Base-by-base conservation (phyloP, 2,329 filamentous ascomycete genomes). In the Pyrenochaeta sp. region DNA sequence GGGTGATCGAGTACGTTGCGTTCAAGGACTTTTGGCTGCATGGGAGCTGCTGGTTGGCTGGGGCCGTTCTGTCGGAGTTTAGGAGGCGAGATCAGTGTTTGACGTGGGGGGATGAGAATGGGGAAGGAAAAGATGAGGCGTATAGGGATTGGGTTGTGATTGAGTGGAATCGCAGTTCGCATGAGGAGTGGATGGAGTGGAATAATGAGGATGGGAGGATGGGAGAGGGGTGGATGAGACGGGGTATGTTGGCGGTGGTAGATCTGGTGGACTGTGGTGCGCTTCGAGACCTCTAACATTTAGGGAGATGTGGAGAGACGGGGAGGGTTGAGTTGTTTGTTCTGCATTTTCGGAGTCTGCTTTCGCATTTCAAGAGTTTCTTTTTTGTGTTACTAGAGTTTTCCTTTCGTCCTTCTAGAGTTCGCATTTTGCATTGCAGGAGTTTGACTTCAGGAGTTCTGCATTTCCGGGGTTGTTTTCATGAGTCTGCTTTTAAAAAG, bases 91-190 rank as follows among this genome's bases (percentile, higher is more conserved):
- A 50, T 8, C 29, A 41, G 7, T 23, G 29, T 6, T 15, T 42
- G 19, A 3, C n/a, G 4, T 21, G 30, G 9, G 20, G 13, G 3
- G 19, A 21, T 27, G 24, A 4, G 5, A 13, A 27, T 10, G 4
- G 5, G 24, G 5, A n/a, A 23, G 10, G 7, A 3, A 11, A 34
- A 2, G 19, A 46, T 3, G 11, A 21, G 9, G 6, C 43, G 11
- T 39, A 28, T 14, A 3, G 14, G n/a, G 31, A 18, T n/a, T 50
- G 47, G 47, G 22, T 43, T 3, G 4, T 36, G 8, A 35, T 50
- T 3, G 24, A 7, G 6, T 43, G 35, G 27, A 11, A 7, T 5
- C 18, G 9, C 9, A 9, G 4, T 5, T 3, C 2, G 3, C 6
- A 28, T 6, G 11, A 27, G 2, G 13, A 19, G n/a, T 20, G 22